Percentiles rank a stretch among this genome's conserved stretches.
These are phyloP conservation scores for Exophiala sideris DNA, from an alignment of 2,329 filamentous ascomycete genomes.

Conservation along the genomic window DNA sequence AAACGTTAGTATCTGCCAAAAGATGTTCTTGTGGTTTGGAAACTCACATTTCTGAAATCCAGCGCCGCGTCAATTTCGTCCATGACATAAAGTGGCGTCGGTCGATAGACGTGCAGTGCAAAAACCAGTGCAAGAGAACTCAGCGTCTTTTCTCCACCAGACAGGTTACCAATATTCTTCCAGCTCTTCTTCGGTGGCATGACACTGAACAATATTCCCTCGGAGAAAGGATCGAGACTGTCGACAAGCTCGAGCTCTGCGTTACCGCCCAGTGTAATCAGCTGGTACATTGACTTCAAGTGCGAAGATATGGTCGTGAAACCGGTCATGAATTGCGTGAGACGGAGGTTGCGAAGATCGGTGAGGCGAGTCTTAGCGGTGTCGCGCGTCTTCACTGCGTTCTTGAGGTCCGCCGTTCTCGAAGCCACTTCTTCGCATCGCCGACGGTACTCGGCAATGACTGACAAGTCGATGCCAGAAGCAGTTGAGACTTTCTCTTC, in stretches of 20 bases:
- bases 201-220: constrained; percentile 94
- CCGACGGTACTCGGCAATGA: constrained; percentile 83
- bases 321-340: constrained; percentile 98
- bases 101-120: constrained; percentile 95
- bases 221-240: constrained; percentile 90
- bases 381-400: constrained; percentile 75
- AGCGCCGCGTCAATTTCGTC: constrained; percentile 98
- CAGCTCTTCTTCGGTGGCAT: constrained; percentile 99
- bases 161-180: constrained; percentile 98
- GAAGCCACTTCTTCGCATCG: constrained; percentile 77
- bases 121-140: constrained; percentile 94
- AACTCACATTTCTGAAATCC: constrained; percentile 93
- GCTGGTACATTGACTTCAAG: constrained; percentile 99
- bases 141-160: constrained; percentile 94
- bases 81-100: constrained; percentile 97
- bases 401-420: constrained; percentile 77
- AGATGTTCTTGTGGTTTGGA: neutral
- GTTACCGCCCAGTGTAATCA: constrained; percentile 99
- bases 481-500: constrained; percentile 79
- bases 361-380: constrained; percentile 87
- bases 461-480: constrained; percentile 75
- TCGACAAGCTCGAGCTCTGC: constrained; percentile 96
- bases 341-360: constrained; percentile 79
- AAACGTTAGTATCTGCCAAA: neutral
- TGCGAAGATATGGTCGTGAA: constrained; percentile 91